These are phyloP conservation scores for Poa pratensis DNA, from an alignment of 176 grass and related monocot species.

Conservation along the genomic window DNA sequence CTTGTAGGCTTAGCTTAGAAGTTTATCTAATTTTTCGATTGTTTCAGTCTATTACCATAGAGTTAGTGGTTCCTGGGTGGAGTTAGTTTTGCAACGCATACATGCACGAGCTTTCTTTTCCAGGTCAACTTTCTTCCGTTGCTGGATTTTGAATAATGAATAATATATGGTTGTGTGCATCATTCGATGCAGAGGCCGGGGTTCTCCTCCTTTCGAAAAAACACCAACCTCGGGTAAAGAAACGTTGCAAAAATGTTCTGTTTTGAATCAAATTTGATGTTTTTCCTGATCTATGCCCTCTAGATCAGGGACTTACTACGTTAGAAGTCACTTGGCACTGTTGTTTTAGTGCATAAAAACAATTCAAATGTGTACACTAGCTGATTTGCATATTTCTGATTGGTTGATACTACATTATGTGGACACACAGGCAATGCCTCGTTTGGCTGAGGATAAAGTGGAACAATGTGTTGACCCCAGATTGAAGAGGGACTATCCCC, in stretches of 20 bases:
- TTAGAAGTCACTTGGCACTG: neutral
- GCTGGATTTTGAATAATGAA: too few species aligned
- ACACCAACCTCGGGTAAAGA: neutral
- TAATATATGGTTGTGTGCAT: too few species aligned
- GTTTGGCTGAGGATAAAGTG: slow-evolving; percentile 78
- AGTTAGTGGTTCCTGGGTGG: too few species aligned
- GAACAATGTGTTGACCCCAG: slow-evolving; percentile 85
- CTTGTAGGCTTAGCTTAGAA: too few species aligned
- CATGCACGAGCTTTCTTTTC: too few species aligned
- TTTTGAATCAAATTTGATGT: neutral
- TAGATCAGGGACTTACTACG: neutral
- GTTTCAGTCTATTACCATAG: too few species aligned
- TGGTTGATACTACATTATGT: slow-evolving; percentile 2
- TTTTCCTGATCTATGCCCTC: too few species aligned
- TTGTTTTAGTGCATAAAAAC: neutral
- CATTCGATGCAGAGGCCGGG: too few species aligned
- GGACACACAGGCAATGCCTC: slow-evolving; percentile 59
- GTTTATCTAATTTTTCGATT: too few species aligned
- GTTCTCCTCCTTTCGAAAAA: too few species aligned
- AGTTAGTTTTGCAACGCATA: too few species aligned
- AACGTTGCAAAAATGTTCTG: neutral
- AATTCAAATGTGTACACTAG: neutral
- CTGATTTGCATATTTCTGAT: slow-evolving; percentile 18
- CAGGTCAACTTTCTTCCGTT: too few species aligned
- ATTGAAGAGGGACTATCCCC: slow-evolving; percentile 74